These are phyloP conservation scores for Priceomyces melissophilus DNA, from an alignment of 805 yeast genomes.

Conservation along the genomic window DNA sequence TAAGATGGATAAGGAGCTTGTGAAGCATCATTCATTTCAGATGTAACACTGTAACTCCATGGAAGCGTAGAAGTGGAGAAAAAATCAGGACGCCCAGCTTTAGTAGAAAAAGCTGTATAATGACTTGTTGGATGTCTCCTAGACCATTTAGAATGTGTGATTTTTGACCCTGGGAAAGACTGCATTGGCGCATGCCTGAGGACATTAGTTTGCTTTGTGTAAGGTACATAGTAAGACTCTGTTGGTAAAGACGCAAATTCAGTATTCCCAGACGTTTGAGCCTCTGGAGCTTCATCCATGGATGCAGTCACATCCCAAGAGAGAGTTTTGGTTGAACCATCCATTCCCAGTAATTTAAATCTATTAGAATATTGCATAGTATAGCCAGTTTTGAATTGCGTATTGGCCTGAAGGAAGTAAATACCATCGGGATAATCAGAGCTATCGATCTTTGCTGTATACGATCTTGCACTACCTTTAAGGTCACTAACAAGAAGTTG, in stretches of 20 bases:
- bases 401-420: slow-evolving; percentile 69
- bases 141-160: slow-evolving; percentile 67
- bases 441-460: slow-evolving; percentile 43
- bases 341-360: slow-evolving; percentile 66
- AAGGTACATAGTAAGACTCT: slow-evolving; percentile 59
- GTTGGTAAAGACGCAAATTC: slow-evolving; percentile 18
- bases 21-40: slow-evolving; percentile 65
- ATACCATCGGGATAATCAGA: slow-evolving; percentile 57
- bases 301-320: slow-evolving; percentile 21
- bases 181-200: slow-evolving; percentile 93
- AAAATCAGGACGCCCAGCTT: slow-evolving; percentile 39
- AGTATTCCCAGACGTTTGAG: slow-evolving; percentile 33
- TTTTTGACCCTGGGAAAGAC: slow-evolving; percentile 69
- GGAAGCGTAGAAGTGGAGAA: slow-evolving; percentile 79
- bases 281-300: slow-evolving; percentile 39
- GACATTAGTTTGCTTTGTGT: slow-evolving; percentile 73
- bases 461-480: slow-evolving; percentile 17
- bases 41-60: slow-evolving; percentile 69
- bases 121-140: slow-evolving; percentile 66
- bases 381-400: slow-evolving; percentile 35
- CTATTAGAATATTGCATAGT: slow-evolving; percentile 68
- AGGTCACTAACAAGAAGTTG: slow-evolving; percentile 32
- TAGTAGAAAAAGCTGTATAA: slow-evolving; percentile 51
- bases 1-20: slow-evolving; percentile 67
- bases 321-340: slow-evolving; percentile 59